A percentile compares a stretch with the other conserved stretches of the same genome.
Evolutionary conservation across 225 moss, liverwort and hornwort species (phyloP).

Genomic region (Physcomitrium patens): DNA sequence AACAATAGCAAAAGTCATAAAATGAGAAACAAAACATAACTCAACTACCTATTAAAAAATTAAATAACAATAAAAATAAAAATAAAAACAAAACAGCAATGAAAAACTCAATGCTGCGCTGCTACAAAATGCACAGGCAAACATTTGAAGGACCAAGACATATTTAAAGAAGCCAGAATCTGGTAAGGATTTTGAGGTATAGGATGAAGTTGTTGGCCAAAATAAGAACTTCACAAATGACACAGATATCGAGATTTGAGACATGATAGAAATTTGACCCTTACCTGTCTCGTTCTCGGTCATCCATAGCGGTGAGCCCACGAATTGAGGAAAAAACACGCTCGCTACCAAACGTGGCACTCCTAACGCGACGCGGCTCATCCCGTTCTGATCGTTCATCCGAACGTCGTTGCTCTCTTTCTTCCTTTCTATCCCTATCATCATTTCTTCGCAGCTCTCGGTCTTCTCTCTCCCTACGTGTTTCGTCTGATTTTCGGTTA

Average conservation of each 20-base stretch:
- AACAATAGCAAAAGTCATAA: conserved; percentile 8
- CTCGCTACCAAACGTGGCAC: conserved; percentile 10
- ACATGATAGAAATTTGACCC: too few relatives aligned
- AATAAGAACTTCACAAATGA: neutral
- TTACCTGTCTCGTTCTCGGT: conserved; percentile 32
- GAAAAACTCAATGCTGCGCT: too few relatives aligned
- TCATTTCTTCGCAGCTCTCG: conserved; percentile 29
- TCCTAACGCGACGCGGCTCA: conserved; percentile 26
- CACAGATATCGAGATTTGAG: neutral
- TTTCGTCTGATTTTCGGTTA: conserved; percentile 36
- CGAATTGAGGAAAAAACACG: conserved; percentile 25
- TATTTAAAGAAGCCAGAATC: too few relatives aligned
- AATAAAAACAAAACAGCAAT: too few relatives aligned
- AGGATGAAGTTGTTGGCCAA: too few relatives aligned
- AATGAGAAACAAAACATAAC: conserved; percentile 10
- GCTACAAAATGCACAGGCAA: too few relatives aligned
- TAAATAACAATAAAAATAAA: too few relatives aligned
- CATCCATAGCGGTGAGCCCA: conserved; percentile 18
- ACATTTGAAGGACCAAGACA: too few relatives aligned
- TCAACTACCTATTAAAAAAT: neutral
- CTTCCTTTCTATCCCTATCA: conserved; percentile 29
- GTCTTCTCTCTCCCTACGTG: conserved; percentile 39
- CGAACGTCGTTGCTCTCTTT: conserved; percentile 24
- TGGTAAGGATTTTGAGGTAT: too few relatives aligned
- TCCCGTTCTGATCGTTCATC: conserved; percentile 39